phyloP scores from a whole-genome alignment of 345 rosid genomes.

The Eutrema yunnanense region DNA sequence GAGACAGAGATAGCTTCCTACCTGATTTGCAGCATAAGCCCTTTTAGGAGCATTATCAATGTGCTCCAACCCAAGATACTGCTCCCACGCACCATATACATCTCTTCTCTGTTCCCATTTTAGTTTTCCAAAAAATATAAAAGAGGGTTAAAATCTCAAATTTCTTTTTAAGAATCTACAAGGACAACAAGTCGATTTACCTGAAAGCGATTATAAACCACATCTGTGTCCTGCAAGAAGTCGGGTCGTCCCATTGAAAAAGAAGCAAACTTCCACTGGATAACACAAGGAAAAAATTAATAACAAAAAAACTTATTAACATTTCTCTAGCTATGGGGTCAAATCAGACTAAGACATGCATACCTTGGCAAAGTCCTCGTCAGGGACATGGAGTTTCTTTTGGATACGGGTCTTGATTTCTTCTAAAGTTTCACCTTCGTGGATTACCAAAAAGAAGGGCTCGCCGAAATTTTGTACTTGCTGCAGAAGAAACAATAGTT shows the following conservation, averaged over 20 bases:
- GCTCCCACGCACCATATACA: slow-evolving; percentile 87
- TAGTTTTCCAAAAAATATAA: background rate
- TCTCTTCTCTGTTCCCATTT: slow-evolving; percentile 48
- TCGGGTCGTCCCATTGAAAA: slow-evolving; percentile 88
- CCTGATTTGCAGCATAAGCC: slow-evolving; percentile 77
- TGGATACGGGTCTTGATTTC: slow-evolving; percentile 74
- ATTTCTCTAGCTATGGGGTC: background rate
- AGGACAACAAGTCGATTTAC: slow-evolving; percentile 26
- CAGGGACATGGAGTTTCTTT: slow-evolving; percentile 77
- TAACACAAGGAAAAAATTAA: background rate
- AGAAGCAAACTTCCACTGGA: slow-evolving; percentile 94
- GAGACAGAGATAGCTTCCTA: background rate
- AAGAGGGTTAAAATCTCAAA: background rate
- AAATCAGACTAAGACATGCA: background rate
- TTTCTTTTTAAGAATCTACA: background rate
- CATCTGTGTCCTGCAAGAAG: slow-evolving; percentile 71
- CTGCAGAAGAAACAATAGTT: slow-evolving; percentile 35
- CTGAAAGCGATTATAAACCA: slow-evolving; percentile 78
- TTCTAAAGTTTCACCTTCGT: slow-evolving; percentile 81
- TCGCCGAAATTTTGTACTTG: slow-evolving; percentile 96
- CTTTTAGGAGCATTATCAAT: slow-evolving; percentile 77
- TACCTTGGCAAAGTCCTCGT: slow-evolving; percentile 92
- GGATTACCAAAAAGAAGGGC: slow-evolving; percentile 91
- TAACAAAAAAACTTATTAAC: background rate
- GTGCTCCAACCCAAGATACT: slow-evolving; percentile 92